phyloP scores from a whole-genome alignment of 169 alveolate species.

The Babesia ovata region DNA sequence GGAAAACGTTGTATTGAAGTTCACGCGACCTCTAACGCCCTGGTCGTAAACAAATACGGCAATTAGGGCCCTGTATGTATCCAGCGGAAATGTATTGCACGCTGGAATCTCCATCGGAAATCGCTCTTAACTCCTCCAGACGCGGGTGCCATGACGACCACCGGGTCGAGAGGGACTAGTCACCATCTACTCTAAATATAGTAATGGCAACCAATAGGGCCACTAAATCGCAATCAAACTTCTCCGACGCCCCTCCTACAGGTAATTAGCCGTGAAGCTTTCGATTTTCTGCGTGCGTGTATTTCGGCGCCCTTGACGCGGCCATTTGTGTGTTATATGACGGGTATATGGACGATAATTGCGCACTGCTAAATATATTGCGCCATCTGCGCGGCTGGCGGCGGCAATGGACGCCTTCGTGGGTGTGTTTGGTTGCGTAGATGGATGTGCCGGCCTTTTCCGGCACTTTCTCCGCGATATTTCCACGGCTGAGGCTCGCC shows the following conservation, averaged over 20 bases:
- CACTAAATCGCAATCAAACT: slow-evolving; percentile 12
- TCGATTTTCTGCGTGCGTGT: slow-evolving; percentile 26
- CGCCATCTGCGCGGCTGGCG: no score
- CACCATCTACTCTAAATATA: neutral
- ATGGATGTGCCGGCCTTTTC: no score
- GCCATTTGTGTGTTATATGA: slow-evolving; percentile 25
- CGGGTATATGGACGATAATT: slow-evolving; percentile 31
- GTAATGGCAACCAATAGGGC: neutral
- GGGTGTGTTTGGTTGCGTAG: no score
- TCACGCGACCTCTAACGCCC: slow-evolving; percentile 64
- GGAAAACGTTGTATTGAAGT: slow-evolving; percentile 53
- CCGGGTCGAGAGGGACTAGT: neutral
- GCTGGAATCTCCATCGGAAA: no score
- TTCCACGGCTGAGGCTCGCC: no score
- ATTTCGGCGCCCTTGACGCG: slow-evolving; percentile 7
- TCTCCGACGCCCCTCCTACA: slow-evolving; percentile 24
- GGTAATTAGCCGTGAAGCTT: neutral
- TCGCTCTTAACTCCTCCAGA: no score
- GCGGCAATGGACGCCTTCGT: no score
- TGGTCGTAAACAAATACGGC: slow-evolving; percentile 26
- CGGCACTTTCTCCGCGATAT: no score
- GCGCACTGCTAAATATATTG: no score
- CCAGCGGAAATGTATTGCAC: no score
- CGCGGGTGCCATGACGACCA: no score
- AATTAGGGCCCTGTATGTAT: neutral